Percentiles rank a stretch among this genome's conserved stretches.
phyloP scores from a whole-genome alignment of 2,329 filamentous ascomycete genomes.

The Cladosporium sp. region DNA sequence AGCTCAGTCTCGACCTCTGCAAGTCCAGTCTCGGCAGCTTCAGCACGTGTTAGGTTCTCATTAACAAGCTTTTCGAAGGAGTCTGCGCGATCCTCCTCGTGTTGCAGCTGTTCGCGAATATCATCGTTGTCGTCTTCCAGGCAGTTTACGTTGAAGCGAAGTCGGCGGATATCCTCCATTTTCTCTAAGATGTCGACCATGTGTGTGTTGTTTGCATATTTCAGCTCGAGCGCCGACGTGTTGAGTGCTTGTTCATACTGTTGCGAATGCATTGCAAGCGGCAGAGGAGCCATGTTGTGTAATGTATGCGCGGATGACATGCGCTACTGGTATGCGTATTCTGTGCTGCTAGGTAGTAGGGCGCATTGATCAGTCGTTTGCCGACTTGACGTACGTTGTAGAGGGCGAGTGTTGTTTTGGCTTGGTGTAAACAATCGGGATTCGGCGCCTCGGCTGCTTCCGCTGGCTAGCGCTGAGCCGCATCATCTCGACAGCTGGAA shows the following conservation, averaged over 20 bases:
- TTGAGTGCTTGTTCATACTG: constrained; percentile 48
- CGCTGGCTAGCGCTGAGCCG: no score
- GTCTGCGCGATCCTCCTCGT: constrained; percentile 57
- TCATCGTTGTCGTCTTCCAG: constrained; percentile 69
- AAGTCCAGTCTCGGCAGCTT: constrained; percentile 42
- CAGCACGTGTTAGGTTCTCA: constrained; percentile 42
- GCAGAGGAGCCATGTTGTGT: constrained; percentile 20
- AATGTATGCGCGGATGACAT: constrained; percentile 15
- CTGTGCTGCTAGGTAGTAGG: constrained; percentile 9
- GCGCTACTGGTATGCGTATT: constrained; percentile 15
- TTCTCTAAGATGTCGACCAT: constrained; percentile 64
- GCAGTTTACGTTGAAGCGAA: constrained; percentile 65
- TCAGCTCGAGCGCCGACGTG: constrained; percentile 58
- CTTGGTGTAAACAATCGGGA: neutral
- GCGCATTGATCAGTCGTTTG: constrained; percentile 4
- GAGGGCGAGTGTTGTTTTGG: neutral
- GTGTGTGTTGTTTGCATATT: constrained; percentile 62
- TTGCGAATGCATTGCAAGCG: constrained; percentile 17
- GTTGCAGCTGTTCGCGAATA: constrained; percentile 58
- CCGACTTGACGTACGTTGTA: neutral
- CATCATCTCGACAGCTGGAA: no score
- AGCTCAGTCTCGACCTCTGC: constrained; percentile 48
- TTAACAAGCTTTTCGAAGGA: constrained; percentile 48
- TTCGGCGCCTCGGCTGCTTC: no score
- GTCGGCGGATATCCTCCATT: constrained; percentile 67